Conservation (phyloP, 1,284 basidiomycete genomes). For the Anthracocystis setariae region DNA sequence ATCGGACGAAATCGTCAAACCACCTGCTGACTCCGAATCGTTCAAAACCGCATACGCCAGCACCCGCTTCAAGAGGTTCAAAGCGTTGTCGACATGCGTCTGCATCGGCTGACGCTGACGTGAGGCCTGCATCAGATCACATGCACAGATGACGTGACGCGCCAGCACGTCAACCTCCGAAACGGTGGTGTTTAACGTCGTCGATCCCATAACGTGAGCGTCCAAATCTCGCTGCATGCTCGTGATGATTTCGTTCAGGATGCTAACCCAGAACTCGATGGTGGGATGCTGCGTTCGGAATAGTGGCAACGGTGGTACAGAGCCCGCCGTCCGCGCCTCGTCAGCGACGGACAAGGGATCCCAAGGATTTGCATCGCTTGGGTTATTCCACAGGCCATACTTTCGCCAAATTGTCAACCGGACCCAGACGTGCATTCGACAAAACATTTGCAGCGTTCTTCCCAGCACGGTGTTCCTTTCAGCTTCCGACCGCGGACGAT, state of each 20-base stretch:
- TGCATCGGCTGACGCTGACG: slow-evolving; percentile 5
- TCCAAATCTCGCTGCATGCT: slow-evolving; percentile 36
- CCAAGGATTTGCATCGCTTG: neutral
- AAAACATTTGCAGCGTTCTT: slow-evolving; percentile 50
- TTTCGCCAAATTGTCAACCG: slow-evolving; percentile 48
- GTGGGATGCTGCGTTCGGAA: slow-evolving; percentile 39
- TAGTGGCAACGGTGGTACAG: neutral
- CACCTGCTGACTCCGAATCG: slow-evolving; percentile 1
- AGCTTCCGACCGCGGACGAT: slow-evolving; percentile 27
- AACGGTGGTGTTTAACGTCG: slow-evolving; percentile 11
- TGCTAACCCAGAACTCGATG: slow-evolving; percentile 35
- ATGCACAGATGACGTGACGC: slow-evolving; percentile 21
- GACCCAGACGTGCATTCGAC: slow-evolving; percentile 49
- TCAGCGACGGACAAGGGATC: neutral
- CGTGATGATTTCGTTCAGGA: slow-evolving; percentile 28
- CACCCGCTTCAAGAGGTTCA: slow-evolving; percentile 31
- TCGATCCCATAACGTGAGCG: slow-evolving; percentile 25
- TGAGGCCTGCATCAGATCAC: slow-evolving; percentile 27
- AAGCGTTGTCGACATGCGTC: slow-evolving; percentile 12
- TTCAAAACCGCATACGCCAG: slow-evolving; percentile 15
- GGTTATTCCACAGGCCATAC: slow-evolving; percentile 32
- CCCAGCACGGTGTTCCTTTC: slow-evolving; percentile 37
- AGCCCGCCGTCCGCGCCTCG: neutral
- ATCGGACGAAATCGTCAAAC: slow-evolving; percentile 12
- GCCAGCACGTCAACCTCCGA: slow-evolving; percentile 35